Evolutionary conservation across 2,329 filamentous ascomycete species (phyloP).

Genomic region (Claviceps fusiformis): DNA sequence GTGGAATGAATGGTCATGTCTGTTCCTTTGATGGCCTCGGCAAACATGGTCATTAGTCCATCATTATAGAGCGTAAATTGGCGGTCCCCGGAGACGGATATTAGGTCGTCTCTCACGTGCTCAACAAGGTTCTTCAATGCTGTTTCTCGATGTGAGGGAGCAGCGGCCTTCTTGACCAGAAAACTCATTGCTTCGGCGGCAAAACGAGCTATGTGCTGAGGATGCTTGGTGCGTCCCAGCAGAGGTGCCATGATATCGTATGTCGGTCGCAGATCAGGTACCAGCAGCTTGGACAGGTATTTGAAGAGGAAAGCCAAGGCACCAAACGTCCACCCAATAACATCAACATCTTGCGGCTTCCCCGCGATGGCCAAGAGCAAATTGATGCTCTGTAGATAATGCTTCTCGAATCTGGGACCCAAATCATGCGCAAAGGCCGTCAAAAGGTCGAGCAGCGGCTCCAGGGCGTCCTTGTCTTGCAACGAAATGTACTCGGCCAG

Average conservation of each 20-base stretch:
- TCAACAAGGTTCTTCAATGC: conserved; percentile 58
- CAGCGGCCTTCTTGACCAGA: conserved; percentile 75
- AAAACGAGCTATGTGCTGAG: conserved; percentile 79
- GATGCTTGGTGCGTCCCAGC: conserved; percentile 69
- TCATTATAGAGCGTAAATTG: conserved; percentile 62
- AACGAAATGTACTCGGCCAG: conserved; percentile 64
- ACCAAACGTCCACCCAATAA: conserved; percentile 96
- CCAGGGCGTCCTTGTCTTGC: conserved; percentile 66
- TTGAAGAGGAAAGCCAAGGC: conserved; percentile 95
- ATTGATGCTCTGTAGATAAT: conserved; percentile 64
- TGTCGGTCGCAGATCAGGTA: conserved; percentile 72
- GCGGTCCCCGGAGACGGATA: conserved; percentile 35
- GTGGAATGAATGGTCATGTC: conserved; percentile 47
- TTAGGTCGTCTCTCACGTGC: conserved; percentile 58
- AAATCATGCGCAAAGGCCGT: conserved; percentile 92
- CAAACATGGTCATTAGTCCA: conserved; percentile 83
- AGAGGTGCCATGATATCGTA: conserved; percentile 73
- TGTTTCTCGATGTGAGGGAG: conserved; percentile 59
- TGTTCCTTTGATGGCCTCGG: conserved; percentile 61
- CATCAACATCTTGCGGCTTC: conserved; percentile 64
- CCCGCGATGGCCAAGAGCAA: conserved; percentile 68
- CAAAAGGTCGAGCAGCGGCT: conserved; percentile 76
- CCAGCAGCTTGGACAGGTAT: conserved; percentile 77
- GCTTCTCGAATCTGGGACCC: conserved; percentile 72
- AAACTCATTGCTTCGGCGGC: conserved; percentile 93